phyloP scores from a whole-genome alignment of 805 yeast species.

The Middelhovenomyces tepae region DNA sequence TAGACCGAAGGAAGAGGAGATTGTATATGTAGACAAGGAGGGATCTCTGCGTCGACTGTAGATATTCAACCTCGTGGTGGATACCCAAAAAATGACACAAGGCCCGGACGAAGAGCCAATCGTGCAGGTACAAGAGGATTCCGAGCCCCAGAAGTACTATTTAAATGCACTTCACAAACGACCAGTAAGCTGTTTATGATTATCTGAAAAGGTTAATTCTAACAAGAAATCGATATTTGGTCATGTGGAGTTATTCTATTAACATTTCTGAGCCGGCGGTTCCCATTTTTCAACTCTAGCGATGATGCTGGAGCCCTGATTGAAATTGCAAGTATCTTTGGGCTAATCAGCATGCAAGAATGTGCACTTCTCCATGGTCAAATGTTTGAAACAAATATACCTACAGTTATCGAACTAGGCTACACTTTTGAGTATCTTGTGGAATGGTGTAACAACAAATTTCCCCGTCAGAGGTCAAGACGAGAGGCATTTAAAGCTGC shows the following conservation, averaged over 20 bases:
- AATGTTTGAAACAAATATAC: slow-evolving; percentile 62
- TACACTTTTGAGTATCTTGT: background rate
- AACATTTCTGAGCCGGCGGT: slow-evolving; percentile 67
- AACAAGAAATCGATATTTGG: slow-evolving; percentile 88
- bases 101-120: slow-evolving; percentile 88
- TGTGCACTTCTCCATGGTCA: slow-evolving; percentile 84
- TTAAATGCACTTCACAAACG: slow-evolving; percentile 77
- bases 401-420: slow-evolving; percentile 12
- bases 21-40: too few relatives aligned
- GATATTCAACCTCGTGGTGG: slow-evolving; percentile 41
- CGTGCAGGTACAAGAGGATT: slow-evolving; percentile 96
- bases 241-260: slow-evolving; percentile 83
- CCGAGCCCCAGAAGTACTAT: slow-evolving; percentile 86
- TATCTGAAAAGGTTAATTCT: too few relatives aligned
- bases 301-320: slow-evolving; percentile 89
- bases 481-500: slow-evolving; percentile 6
- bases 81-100: slow-evolving; percentile 75
- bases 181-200: too few relatives aligned
- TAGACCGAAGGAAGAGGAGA: too few relatives aligned
- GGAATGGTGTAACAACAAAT: slow-evolving; percentile 12
- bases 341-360: slow-evolving; percentile 58
- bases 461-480: too few relatives aligned
- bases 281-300: slow-evolving; percentile 88
- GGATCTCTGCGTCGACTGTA: slow-evolving; percentile 20
- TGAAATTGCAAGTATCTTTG: slow-evolving; percentile 77